A percentile compares a stretch with the other conserved stretches of the same genome.
Conservation (phyloP, 371 early-diverging fungal genomes). For the Mucor ambiguus region DNA sequence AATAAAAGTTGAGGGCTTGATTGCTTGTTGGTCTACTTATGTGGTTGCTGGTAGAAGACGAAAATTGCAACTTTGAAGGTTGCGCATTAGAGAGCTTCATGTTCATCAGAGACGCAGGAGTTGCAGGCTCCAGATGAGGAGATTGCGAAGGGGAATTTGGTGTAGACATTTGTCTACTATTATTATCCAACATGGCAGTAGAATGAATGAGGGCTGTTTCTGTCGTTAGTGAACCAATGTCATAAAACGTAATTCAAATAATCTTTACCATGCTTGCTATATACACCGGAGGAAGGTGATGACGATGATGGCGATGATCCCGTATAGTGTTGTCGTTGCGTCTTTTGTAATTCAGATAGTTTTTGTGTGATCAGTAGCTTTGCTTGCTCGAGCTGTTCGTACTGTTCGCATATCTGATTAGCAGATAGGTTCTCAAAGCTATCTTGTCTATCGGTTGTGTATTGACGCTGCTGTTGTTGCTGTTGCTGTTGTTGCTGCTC, state of each 20-base stretch:
- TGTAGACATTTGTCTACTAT: constrained; percentile 1
- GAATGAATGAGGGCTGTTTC: background rate
- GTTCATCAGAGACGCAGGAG: constrained; percentile 67
- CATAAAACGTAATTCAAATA: background rate
- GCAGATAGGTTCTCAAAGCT: constrained; percentile 25
- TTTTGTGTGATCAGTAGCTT: constrained; percentile 40
- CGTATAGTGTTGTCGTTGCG: constrained; percentile 17
- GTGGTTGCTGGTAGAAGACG: background rate
- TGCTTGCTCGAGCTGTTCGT: constrained; percentile 47
- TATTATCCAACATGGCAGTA: background rate
- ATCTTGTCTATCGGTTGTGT: background rate
- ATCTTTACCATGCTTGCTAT: constrained; percentile 1
- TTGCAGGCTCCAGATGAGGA: constrained; percentile 55
- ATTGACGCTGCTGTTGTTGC: background rate
- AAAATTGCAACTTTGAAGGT: constrained; percentile 14
- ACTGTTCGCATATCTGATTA: constrained; percentile 42
- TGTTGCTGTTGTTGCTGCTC: constrained; percentile 1
- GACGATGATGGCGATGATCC: background rate
- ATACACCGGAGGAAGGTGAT: background rate
- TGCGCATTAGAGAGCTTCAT: constrained; percentile 21
- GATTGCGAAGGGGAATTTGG: constrained; percentile 15
- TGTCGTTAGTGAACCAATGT: background rate
- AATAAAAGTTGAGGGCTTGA: constrained; percentile 7
- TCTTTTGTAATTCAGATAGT: constrained; percentile 37
- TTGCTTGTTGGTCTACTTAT: constrained; percentile 3